Conservation (phyloP, 2,329 filamentous ascomycete genomes). For the Delphinella strobiligena region DNA sequence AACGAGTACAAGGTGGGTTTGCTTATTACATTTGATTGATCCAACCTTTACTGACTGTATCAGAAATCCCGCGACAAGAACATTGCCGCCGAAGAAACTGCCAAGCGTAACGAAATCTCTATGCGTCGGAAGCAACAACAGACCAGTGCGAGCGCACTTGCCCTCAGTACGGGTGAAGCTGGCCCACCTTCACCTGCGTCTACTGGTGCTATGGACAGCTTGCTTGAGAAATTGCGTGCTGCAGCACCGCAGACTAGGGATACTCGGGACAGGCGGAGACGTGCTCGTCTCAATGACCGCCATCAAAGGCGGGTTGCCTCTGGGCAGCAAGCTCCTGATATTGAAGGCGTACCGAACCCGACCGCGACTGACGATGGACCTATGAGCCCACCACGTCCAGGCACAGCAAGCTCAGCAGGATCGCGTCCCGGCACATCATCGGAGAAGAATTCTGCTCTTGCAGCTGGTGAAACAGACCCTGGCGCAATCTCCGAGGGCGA, state of each 20-base stretch:
- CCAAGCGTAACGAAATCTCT: constrained; percentile 75
- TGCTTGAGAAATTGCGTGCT: constrained; percentile 87
- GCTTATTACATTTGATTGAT: constrained; percentile 3
- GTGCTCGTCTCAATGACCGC: constrained; percentile 78
- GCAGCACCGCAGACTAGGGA: constrained; percentile 84
- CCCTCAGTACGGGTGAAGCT: constrained; percentile 29
- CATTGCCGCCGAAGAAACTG: constrained; percentile 64
- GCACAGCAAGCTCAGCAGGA: neutral
- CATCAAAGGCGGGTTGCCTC: constrained; percentile 84
- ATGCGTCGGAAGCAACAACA: constrained; percentile 78
- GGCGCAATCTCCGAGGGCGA: constrained; percentile 37
- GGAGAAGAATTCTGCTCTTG: neutral
- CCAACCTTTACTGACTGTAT: constrained; percentile 5
- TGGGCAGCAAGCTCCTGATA: constrained; percentile 75
- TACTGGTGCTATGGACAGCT: constrained; percentile 86
- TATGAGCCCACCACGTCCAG: constrained; percentile 6
- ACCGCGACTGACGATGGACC: constrained; percentile 13
- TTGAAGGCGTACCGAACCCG: constrained; percentile 10
- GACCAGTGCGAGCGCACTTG: constrained; percentile 41
- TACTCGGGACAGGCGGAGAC: constrained; percentile 74
- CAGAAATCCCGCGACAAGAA: constrained; percentile 90
- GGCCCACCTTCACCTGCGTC: constrained; percentile 43
- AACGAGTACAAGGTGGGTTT: constrained; percentile 66
- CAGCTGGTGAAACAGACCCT: constrained; percentile 14
- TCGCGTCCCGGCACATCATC: neutral